Evolutionary conservation across 352 stramenopile species (phyloP), one percentile per base, ranked within the genome.

Genomic region (Halophytophthora polymorphica): DNA sequence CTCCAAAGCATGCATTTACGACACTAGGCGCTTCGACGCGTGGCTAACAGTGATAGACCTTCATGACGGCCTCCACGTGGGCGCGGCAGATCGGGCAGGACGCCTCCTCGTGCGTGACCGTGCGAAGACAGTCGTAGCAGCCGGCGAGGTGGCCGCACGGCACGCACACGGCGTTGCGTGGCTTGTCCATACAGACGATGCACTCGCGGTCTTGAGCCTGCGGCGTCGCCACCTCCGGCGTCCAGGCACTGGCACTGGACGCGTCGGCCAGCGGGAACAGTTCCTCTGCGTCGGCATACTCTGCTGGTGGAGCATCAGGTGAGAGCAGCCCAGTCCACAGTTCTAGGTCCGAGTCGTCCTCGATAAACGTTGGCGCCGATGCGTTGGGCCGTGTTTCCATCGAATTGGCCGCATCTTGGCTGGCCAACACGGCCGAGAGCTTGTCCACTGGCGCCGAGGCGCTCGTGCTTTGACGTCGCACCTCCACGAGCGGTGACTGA

Each of bases 71-170:
- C 28, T 69, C 53, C 6, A 83, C 63, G 40, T 69, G 56, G 17
- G 64, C 43, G 36, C 74, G 74, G 42, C 77, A 88, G 22, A 86
- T 77, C 22, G 74, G 74, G 44, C 77, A 88, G 33, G 45, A 61
- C 17, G 48, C 53, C 8, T 37, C 56, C 29, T 60, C 50, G 1
- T 61, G 53, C 18, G 63, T 75, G 19, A 77, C 61, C 6, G 41
- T 42, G 41, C 50, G 29, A 45, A 86, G 77, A 39, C 77, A 86
- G 7, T 51, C 35, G 44, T 69, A 66, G 59, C 77, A 88, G n/a
- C 69, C 70, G 3, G 74, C 70, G 33, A 83, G 60, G 50, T 88
- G 77, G 1, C 77, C 74, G 22, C 74, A 88, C 14, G 77, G 77
- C 19, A 88, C 73, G 49, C 74, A 84, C 37, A 85, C 68, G 6